Conservation (phyloP, 2,329 filamentous ascomycete genomes). For the Keithomyces neogunnii region DNA sequence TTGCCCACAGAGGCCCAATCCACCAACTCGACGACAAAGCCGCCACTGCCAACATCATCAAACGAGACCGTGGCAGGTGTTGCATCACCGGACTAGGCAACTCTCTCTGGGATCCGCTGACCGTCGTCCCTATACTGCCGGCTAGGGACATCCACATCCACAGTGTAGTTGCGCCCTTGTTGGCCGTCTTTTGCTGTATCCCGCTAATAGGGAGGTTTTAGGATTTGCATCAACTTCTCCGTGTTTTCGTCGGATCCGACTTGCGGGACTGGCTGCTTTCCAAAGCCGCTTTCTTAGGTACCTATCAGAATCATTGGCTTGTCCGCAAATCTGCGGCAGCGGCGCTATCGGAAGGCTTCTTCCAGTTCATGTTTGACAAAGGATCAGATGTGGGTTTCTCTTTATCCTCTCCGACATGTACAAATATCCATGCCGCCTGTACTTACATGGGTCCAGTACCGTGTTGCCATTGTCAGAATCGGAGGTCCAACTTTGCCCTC, state of each 20-base stretch:
- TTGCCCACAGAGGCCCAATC: neutral
- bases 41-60: neutral
- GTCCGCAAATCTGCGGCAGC: conserved; percentile 13
- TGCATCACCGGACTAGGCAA: conserved; percentile 3
- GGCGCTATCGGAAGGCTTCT: conserved; percentile 10
- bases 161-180: neutral
- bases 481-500: neutral
- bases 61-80: conserved; percentile 3
- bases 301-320: conserved; percentile 12
- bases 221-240: neutral
- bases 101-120: conserved; percentile 4
- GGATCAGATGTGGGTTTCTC: neutral
- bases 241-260: neutral
- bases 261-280: conserved; percentile 2
- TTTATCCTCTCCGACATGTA: neutral
- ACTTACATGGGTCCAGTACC: conserved; percentile 1
- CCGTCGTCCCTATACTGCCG: conserved; percentile 2
- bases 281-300: neutral
- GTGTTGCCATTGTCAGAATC: neutral
- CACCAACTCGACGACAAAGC: neutral
- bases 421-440: neutral
- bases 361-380: conserved; percentile 4
- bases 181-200: neutral
- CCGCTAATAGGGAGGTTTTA: neutral
- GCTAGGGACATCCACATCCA: neutral